Base-by-base conservation (phyloP, 2,329 filamentous ascomycete species). In the Colletotrichum tamarilloi region DNA sequence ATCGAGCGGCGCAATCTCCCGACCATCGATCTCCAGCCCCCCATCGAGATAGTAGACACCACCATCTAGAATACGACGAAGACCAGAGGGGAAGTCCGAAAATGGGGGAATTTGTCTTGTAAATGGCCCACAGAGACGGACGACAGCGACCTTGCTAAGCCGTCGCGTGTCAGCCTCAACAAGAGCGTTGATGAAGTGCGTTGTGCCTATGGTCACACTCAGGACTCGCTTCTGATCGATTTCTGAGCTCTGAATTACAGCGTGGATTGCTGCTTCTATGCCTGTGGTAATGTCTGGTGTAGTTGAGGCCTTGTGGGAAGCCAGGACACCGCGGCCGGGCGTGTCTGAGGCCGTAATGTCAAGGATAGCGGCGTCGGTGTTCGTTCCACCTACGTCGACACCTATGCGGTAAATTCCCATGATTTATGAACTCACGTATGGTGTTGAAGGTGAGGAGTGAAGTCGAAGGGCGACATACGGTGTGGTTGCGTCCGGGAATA, bases 251-350 rank as follows among this genome's bases (percentile, higher is more conserved):
- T 75, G 73, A 4, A 89, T 77, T 0, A 88, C 83, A 11, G 82
- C 81, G 12, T 80, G 76, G 69, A 88, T 86, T n/a, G 86, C 85
- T 11, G 77, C 76, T 73, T 85, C 82, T 32, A 89, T 87, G 24
- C 87, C 87, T 63, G 80, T 82, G 46, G 86, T 88, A 49, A 88
- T 86, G 76, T 88, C 84, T n/a, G 81, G 75, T 1, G 86, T 88
- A 0, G 87, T 89, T 1, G 85, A 79, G 4, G 86, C 83, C 77
- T 89, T 89, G 78, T 84, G 81, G 19, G 84, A 87, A 4, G 85
- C 85, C 5, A 86, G 76, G 9, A 87, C 84, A 26, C 85, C 84
- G 53, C 84, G 82, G 22, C 78, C 80, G 3, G 81, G 78, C 22
- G 76, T 77, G 63, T 82, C 77, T 8, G 77, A 72, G 14, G 81